phyloP scores from a whole-genome alignment of 805 yeast species.

The Pichia ethanolica region DNA sequence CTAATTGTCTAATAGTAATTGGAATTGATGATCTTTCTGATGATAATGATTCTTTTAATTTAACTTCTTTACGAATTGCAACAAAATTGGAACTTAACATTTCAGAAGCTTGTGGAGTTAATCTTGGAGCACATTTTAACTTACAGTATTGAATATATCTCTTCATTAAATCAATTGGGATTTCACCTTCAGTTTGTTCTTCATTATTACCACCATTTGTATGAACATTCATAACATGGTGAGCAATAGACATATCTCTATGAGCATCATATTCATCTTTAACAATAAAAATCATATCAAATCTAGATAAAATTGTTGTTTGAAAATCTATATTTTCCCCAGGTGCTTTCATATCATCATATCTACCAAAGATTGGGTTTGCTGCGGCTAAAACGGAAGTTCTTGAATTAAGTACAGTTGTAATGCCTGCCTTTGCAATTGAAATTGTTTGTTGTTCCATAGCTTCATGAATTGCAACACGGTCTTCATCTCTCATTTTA shows the following conservation, averaged over 20 bases:
- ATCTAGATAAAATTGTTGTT: conserved; percentile 91
- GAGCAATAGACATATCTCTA: conserved; percentile 84
- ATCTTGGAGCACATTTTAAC: conserved; percentile 84
- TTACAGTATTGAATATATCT: conserved; percentile 88
- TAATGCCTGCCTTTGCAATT: conserved; percentile 98
- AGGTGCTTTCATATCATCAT: conserved; percentile 92
- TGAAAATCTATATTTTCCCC: conserved; percentile 98
- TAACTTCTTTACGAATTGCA: conserved; percentile 76
- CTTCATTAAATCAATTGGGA: conserved; percentile 85
- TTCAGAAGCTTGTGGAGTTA: conserved; percentile 84
- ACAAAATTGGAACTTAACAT: conserved; percentile 88
- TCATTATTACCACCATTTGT: conserved; percentile 56
- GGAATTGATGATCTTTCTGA: conserved; percentile 93
- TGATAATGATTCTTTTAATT: conserved; percentile 69
- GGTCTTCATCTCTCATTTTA: conserved; percentile 97
- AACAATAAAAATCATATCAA: conserved; percentile 96
- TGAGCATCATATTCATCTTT: conserved; percentile 88
- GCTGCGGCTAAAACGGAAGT: conserved; percentile 98
- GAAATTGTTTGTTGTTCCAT: conserved; percentile 99
- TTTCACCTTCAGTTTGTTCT: conserved; percentile 64
- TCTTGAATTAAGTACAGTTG: conserved; percentile 92
- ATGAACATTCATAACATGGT: conserved; percentile 91
- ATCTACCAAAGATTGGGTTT: conserved; percentile 93
- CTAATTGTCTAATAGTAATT: conserved; percentile 93
- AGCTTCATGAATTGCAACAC: conserved; percentile 98